These are phyloP conservation scores for Cladophialophora yegresii DNA, from an alignment of 2,329 filamentous ascomycete species.

Conservation along the genomic window DNA sequence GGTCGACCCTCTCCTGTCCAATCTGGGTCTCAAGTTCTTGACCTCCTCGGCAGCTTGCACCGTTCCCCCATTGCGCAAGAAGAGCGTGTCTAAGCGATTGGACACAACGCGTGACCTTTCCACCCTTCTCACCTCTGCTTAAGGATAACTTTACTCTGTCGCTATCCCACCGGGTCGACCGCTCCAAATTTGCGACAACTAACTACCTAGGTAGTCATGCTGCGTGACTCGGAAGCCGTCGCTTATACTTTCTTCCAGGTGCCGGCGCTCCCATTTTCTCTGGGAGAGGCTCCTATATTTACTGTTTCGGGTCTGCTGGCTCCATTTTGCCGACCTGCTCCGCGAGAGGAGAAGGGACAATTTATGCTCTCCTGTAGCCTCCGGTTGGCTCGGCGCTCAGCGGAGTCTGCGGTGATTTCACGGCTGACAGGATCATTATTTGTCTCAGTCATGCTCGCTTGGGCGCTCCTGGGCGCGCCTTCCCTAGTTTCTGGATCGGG, in stretches of 20 bases:
- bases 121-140: conserved; percentile 1
- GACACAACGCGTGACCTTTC: conserved; percentile 8
- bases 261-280: background rate
- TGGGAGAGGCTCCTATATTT: conserved; percentile 7
- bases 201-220: background rate
- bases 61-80: conserved; percentile 20
- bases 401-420: conserved; percentile 35
- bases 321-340: conserved; percentile 24
- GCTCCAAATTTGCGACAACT: background rate
- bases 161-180: conserved; percentile 3
- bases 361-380: conserved; percentile 15
- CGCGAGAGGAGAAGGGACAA: conserved; percentile 17
- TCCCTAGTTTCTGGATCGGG: conserved; percentile 16
- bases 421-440: conserved; percentile 31
- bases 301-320: conserved; percentile 14
- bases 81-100: conserved; percentile 31
- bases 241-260: conserved; percentile 26
- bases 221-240: conserved; percentile 16
- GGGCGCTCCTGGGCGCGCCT: conserved; percentile 23
- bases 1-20: conserved; percentile 16
- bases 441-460: conserved; percentile 33
- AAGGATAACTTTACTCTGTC: background rate
- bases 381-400: conserved; percentile 33
- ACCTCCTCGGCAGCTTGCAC: conserved; percentile 20
- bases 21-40: conserved; percentile 13